Base-by-base conservation (phyloP, 2,329 filamentous ascomycete genomes). In the Alternaria arborescens region DNA sequence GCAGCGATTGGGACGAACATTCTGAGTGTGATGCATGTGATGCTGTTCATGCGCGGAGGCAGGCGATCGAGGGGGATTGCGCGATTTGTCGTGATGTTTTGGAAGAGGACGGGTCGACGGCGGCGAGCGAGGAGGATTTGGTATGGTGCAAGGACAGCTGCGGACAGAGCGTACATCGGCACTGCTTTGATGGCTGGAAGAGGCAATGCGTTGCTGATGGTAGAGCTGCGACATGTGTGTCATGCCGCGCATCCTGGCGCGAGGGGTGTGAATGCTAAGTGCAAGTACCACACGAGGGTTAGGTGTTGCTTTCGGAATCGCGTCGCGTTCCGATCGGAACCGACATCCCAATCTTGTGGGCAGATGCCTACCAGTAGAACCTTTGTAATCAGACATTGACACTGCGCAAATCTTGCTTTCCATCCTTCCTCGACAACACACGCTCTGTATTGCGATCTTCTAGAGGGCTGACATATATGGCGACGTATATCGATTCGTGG, bases 61-160 rank as follows among this genome's bases (percentile, higher is more conserved):
- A 26, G 24, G 28, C 12, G 8, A 30, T 52, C 12, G 53, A 54
- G 18, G 30, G 40, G 2, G 14, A 41, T 14, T 66, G 61, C 20
- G 40, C 53, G 5, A 57, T 66, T n/a, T 66, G 61, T 40, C 24
- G 8, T 1, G 53, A 64, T 11, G 58, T 7, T 5, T 20, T 65
- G 32, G 26, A 12, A 1, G 14, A 2, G 14, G 43, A 32, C 12
- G 43, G 36, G 36, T 38, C 16, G 8, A 38, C 26, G 26, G 26
- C 26, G 43, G 43, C 7, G 43, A 18, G 26, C 43, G 18, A 16
- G 5, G 48, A 52, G 6, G 38, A 16, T 11, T 18, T 67, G 1
- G 43, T 41, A 7, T 70, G 67, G 69, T 70, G 68, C 34, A 67
- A 66, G 22, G 16, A 24, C 8, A 40, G 52, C 0, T 71, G 69